Conservation (phyloP, 129 eudicot species). For the Flaveria brownii region DNA sequence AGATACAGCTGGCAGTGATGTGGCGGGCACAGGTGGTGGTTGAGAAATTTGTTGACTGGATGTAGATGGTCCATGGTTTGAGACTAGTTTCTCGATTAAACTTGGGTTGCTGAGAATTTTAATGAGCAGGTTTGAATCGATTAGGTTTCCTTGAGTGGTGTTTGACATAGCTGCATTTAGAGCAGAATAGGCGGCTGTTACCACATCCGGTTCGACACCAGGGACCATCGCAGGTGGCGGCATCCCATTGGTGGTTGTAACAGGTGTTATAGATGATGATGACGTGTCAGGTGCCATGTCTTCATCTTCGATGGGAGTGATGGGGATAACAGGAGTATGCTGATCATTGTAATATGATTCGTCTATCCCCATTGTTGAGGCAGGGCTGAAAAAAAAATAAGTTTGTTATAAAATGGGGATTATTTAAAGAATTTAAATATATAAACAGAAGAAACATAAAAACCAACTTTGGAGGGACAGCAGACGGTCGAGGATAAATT, state of each 20-base stretch:
- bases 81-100: constrained; percentile 55
- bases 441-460: background rate
- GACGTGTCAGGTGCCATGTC: constrained; percentile 47
- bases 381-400: constrained; percentile 53
- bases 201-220: constrained; percentile 47
- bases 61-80: constrained; percentile 46
- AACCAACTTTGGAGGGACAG: constrained; percentile 76
- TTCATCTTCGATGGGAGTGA: constrained; percentile 89
- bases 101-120: constrained; percentile 67
- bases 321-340: constrained; percentile 58
- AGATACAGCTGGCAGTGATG: constrained; percentile 27
- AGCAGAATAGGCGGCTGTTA: constrained; percentile 66
- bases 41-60: constrained; percentile 28
- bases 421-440: background rate
- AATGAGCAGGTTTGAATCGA: constrained; percentile 68
- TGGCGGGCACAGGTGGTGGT: constrained; percentile 17
- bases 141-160: constrained; percentile 51
- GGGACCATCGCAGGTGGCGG: constrained; percentile 37
- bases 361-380: constrained; percentile 33
- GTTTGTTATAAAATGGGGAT: background rate
- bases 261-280: constrained; percentile 20
- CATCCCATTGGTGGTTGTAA: constrained; percentile 23
- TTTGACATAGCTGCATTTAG: constrained; percentile 51
- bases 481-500: constrained; percentile 77
- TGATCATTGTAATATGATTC: constrained; percentile 41